Base-by-base conservation (phyloP, 805 yeast species). In the Suhomyces pyralidae region DNA sequence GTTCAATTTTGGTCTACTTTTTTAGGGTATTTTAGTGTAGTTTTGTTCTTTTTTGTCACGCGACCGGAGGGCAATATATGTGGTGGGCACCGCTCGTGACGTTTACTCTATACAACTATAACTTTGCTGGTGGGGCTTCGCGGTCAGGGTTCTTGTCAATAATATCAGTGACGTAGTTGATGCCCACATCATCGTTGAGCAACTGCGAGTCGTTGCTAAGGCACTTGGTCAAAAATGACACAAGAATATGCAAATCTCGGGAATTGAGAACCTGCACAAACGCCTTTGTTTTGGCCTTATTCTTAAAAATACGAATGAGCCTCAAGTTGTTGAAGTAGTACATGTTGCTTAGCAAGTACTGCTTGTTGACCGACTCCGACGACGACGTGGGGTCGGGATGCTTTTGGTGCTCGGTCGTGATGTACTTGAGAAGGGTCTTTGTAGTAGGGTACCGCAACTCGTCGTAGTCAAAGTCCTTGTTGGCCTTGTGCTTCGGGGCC, bases 251-350 rank as follows among this genome's bases (percentile, higher is more conserved):
- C 46, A 75, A 61, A 58, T 74, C 76, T 24, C 59, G 58, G 1
- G 51, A 52, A 53, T 68, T 67, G 48, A 54, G 58, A 22, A 73
- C 63, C 42, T 64, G 61, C 22, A 75, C 78, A 56, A 62, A 73
- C 7, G 79, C 78, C 49, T 65, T 63, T 5, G 77, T 74, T 55
- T 69, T 72, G 7, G 76, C 61, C 60, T 73, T 73, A 58, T 75
- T 74, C 59, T 74, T 74, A 58, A 70, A 67, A 25, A 75, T 72
- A 49, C 61, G 61, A 20, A 75, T 63, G 51, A 74, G 60, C 44
- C 58, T 58, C 51, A 74, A 61, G 54, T 73, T 66, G 55, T 70
- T 61, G 53, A 74, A 61, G 54, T 72, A 74, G 51, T 69, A 74
- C 51, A 75, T 62, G 50, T 71, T 69, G 45, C 74, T 68, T 32